Base-by-base conservation (phyloP, 129 eudicot genomes). In the Silybum marianum region DNA sequence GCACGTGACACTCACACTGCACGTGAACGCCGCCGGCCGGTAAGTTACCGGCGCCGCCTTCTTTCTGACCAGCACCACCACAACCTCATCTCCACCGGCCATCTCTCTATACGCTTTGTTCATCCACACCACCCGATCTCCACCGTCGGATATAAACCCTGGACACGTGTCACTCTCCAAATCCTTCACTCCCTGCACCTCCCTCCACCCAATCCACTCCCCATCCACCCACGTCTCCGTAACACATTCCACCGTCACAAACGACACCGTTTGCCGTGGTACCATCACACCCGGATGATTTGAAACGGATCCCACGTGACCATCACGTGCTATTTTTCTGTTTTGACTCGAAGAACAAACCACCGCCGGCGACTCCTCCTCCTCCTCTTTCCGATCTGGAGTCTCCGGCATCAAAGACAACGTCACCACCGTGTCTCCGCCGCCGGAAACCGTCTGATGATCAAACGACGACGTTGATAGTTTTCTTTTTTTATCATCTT, bases 131-230 rank as follows among this genome's bases (percentile, higher is more conserved):
- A 91, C 91, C 13, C 85, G 25, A n/a, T 86, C 82, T 70, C 25
- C 34, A 0, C 89, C 87, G 85, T 89, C 91, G n/a, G 94, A 80
- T 58, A 93, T 72, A 25, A 93, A 83, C 69, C 92, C 93, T 1
- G 98, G 98, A 85, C 97, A 93, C 84, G 89, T 85, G 97, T 93
- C 98, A 1, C 13, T 1, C 23, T 91, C 88, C 87, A 93, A 69
- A 25, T 12, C 51, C 78, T 77, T 80, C 86, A 80, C 51, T 82
- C 42, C 79, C 80, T 83, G 88, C 69, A 81, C 88, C 51, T 87
- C 88, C 25, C 69, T 81, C 10, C 81, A 79, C 51, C 86, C 86
- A 2, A 81, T 11, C 36, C 78, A 81, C 19, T 68, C n/a, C 40
- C 46, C 80, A 12, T 84, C 86, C 54, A 16, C 82, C 89, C 85